Conservation (phyloP, 148 eudicot species). For the Selenicereus undatus region DNA sequence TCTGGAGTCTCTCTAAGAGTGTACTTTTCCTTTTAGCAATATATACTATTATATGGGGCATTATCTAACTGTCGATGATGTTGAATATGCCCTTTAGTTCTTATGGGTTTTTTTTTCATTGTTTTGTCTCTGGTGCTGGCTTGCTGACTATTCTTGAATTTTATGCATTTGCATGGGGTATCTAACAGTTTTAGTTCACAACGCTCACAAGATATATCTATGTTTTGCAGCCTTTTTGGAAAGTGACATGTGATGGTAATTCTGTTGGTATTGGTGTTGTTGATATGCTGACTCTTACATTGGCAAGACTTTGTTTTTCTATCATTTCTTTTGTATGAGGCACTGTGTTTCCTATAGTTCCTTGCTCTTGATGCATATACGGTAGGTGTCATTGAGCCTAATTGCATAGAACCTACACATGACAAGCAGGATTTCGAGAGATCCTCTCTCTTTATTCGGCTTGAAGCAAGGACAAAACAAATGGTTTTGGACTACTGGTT, state of each 20-base stretch:
- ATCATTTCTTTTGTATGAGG: conserved; percentile 1
- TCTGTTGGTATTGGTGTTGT: conserved; percentile 83
- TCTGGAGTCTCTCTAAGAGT: neutral
- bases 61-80: neutral
- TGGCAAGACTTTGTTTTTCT: neutral
- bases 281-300: conserved; percentile 43
- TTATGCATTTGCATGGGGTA: neutral
- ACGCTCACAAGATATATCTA: neutral
- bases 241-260: conserved; percentile 80
- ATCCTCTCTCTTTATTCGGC: conserved; percentile 61
- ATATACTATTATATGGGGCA: neutral
- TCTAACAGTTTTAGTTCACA: neutral
- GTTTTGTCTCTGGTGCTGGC: neutral
- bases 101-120: neutral
- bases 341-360: conserved; percentile 8
- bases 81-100: neutral
- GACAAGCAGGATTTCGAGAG: conserved; percentile 99
- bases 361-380: conserved; percentile 19
- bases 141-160: neutral
- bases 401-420: conserved; percentile 95
- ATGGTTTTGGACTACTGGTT: conserved; percentile 89
- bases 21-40: neutral
- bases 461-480: conserved; percentile 77
- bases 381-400: conserved; percentile 90
- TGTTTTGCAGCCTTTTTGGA: conserved; percentile 84